phyloP scores from a whole-genome alignment of 306 rosid genomes.

The Dryas octopetala region DNA sequence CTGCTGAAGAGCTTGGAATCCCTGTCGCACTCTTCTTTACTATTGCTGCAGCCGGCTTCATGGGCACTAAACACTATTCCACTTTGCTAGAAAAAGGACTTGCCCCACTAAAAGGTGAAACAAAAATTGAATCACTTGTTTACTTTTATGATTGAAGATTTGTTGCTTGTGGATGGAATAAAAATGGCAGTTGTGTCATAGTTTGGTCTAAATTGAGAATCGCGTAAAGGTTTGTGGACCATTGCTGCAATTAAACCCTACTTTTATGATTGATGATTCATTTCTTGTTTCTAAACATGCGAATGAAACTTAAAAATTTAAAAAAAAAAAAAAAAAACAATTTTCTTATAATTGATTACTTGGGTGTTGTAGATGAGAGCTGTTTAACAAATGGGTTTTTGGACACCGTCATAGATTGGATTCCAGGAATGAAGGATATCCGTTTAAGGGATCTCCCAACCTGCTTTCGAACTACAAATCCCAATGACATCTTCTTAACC shows the following conservation, averaged over 20 bases:
- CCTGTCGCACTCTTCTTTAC: not conserved
- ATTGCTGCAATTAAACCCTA: too few species aligned
- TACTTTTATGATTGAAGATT: not conserved
- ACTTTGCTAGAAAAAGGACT: conserved; percentile 12
- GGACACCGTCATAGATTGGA: conserved; percentile 17
- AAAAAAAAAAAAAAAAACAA: too few species aligned
- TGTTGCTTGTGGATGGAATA: not conserved
- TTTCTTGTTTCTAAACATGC: too few species aligned
- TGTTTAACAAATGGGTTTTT: not conserved
- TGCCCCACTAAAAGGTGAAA: conserved; percentile 10
- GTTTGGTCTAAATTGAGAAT: too few species aligned
- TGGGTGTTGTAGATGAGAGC: conserved; percentile 11
- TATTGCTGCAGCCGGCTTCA: not conserved
- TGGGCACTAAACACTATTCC: conserved; percentile 5
- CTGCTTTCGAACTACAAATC: not conserved
- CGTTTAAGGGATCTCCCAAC: conserved; percentile 3
- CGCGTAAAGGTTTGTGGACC: too few species aligned
- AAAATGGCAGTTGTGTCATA: too few species aligned
- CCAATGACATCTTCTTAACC: not conserved
- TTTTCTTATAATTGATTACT: too few species aligned
- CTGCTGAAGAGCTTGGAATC: conserved; percentile 11
- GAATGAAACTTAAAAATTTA: too few species aligned
- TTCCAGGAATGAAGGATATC: conserved; percentile 8
- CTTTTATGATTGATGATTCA: too few species aligned
- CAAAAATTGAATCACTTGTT: not conserved